Conservation (phyloP, 106 monocot genomes). For the Dendrobium huoshanense region DNA sequence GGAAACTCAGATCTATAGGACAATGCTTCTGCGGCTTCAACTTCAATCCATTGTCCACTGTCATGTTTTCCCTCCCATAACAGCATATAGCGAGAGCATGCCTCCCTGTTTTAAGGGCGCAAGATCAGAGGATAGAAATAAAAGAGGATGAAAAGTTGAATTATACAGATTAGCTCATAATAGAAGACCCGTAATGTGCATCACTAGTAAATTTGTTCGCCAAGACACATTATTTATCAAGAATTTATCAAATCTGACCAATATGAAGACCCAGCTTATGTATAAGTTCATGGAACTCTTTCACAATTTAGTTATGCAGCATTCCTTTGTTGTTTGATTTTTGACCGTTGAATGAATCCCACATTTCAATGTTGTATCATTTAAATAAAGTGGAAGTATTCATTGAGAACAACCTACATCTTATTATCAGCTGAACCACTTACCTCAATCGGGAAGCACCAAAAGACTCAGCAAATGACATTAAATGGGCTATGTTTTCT, state of each 20-base stretch:
- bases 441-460: constrained; percentile 78
- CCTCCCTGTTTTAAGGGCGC: constrained; percentile 41
- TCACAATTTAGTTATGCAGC: no score
- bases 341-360: background rate
- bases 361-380: background rate
- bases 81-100: constrained; percentile 64
- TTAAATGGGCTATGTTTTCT: constrained; percentile 52
- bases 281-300: no score
- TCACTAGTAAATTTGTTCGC: background rate
- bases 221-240: no score
- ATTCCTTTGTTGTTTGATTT: background rate
- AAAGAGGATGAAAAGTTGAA: background rate
- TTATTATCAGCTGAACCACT: constrained; percentile 18
- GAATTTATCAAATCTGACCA: no score
- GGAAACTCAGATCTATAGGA: constrained; percentile 59
- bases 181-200: background rate
- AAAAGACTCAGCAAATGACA: constrained; percentile 80
- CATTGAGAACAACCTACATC: constrained; percentile 9
- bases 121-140: constrained; percentile 3
- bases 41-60: constrained; percentile 90
- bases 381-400: background rate
- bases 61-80: constrained; percentile 91
- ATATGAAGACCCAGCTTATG: no score
- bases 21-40: constrained; percentile 77
- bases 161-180: background rate